Base-by-base conservation (phyloP, 371 early-diverging fungal genomes). In the Apophysomyces elegans region DNA sequence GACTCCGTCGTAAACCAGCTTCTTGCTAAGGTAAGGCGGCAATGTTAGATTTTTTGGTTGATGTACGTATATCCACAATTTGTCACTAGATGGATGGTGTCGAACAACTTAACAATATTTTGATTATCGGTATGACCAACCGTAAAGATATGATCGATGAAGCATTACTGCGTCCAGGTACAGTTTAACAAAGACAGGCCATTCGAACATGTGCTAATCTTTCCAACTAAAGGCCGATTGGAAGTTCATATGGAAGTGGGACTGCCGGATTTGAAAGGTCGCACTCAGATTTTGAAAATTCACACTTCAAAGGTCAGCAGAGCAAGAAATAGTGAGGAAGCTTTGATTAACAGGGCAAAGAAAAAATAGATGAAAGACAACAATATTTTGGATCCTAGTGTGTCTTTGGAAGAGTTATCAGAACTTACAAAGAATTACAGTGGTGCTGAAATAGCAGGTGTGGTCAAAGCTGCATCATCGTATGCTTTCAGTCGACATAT, bases 1-100 rank as follows among this genome's bases (percentile, higher is more conserved):
- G 99, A 99, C 78, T 96, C 99, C 4, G 94, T 99, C 4, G 99
- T 99, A 37, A 99, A 99, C 78, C 99, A 99, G 84, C 83, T 99
- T 58, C 82, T 99, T 57, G 92, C 98, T 43, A 99, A 99, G 84
- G 90, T 91, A 79, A 75, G 83, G 5, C 32, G 32, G 32, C 3
- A 26, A 26, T 26, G 32, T 2, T 26, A 2, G 26, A 26, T 26
- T 26, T 26, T 26, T 2, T 2, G 26, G 26, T 3, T 26, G 32
- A 26, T 26, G 32, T 26, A 26, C 32, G 3, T 3, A 26, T 26
- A 26, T 26, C 32, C 32, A 26, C 32, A 26, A 26, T 58, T 39
- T 59, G 13, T 32, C 13, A 32, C 56, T 77, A 93, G 89, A 96
- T 99, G 96, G 99, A 99, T 81, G 99, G 99, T 84, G 98, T 99